Evolutionary conservation across 768 basidiomycete species (phyloP).

Genomic region (Psilocybe sp.): DNA sequence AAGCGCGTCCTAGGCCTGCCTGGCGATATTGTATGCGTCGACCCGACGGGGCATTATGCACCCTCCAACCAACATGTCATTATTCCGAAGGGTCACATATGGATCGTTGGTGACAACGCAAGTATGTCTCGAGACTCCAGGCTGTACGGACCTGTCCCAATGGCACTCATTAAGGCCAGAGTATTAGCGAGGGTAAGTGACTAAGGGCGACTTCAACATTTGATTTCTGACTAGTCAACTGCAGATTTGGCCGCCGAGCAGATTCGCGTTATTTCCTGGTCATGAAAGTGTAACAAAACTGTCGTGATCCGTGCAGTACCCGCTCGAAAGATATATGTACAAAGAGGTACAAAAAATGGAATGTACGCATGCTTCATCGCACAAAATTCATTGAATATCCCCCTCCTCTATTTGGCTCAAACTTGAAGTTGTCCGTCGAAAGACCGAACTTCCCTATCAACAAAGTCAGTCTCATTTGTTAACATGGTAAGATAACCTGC

Average conservation of each 20-base stretch:
- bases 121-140: slow-evolving; percentile 84
- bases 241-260: slow-evolving; percentile 42
- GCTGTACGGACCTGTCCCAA: slow-evolving; percentile 88
- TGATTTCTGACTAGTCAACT: background rate
- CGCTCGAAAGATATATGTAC: background rate
- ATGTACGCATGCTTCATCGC: slow-evolving; percentile 29
- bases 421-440: slow-evolving; percentile 96
- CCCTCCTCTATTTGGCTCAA: slow-evolving; percentile 91
- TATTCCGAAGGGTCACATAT: slow-evolving; percentile 83
- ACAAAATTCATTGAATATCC: slow-evolving; percentile 92
- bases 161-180: slow-evolving; percentile 70
- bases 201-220: background rate
- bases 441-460: slow-evolving; percentile 83
- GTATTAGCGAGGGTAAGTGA: slow-evolving; percentile 60
- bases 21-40: slow-evolving; percentile 85
- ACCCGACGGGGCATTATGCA: slow-evolving; percentile 69
- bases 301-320: slow-evolving; percentile 14
- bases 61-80: slow-evolving; percentile 71
- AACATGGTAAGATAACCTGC: slow-evolving; percentile 11
- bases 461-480: background rate
- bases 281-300: slow-evolving; percentile 39
- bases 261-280: slow-evolving; percentile 40
- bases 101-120: slow-evolving; percentile 91
- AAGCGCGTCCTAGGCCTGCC: slow-evolving; percentile 90
- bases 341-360: background rate